These are phyloP conservation scores for Boletus smithii DNA, from an alignment of 1,284 basidiomycete species.

Conservation along the genomic window DNA sequence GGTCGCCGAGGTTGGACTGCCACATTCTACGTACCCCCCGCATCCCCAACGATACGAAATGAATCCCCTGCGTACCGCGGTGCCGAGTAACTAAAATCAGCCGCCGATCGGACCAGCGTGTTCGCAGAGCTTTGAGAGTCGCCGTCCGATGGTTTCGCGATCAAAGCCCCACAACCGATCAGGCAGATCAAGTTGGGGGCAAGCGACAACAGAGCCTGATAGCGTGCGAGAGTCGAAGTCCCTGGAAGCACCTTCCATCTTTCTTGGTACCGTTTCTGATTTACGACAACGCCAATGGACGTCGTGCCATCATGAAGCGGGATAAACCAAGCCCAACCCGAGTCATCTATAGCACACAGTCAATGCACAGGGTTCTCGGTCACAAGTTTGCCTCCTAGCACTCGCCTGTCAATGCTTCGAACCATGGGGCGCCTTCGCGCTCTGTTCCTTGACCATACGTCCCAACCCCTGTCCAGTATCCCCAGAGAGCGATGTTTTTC, in stretches of 20 bases:
- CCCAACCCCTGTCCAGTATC: constrained; percentile 59
- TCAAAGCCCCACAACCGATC: constrained; percentile 45
- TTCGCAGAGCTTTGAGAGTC: background rate
- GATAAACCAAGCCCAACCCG: constrained; percentile 78
- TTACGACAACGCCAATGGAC: constrained; percentile 70
- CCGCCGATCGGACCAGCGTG: constrained; percentile 43
- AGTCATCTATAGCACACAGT: constrained; percentile 50
- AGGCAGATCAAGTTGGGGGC: constrained; percentile 52
- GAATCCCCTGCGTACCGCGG: constrained; percentile 54
- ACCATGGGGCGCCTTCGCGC: constrained; percentile 62
- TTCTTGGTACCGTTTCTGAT: constrained; percentile 50
- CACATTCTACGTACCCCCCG: constrained; percentile 49
- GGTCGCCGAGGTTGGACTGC: background rate
- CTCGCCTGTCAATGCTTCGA: constrained; percentile 67
- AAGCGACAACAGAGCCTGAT: constrained; percentile 33
- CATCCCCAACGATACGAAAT: constrained; percentile 68
- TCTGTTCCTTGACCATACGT: constrained; percentile 51
- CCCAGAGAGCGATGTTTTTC: constrained; percentile 75
- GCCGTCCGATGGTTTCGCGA: constrained; percentile 29
- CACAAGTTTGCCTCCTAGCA: constrained; percentile 1
- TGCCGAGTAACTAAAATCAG: constrained; percentile 71
- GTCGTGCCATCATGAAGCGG: constrained; percentile 66
- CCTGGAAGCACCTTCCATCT: constrained; percentile 37
- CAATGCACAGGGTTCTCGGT: constrained; percentile 2
- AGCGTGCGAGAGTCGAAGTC: constrained; percentile 40